phyloP scores from a whole-genome alignment of 192 early-diverging fungal species.

The Gryganskiella cystojenkinii region DNA sequence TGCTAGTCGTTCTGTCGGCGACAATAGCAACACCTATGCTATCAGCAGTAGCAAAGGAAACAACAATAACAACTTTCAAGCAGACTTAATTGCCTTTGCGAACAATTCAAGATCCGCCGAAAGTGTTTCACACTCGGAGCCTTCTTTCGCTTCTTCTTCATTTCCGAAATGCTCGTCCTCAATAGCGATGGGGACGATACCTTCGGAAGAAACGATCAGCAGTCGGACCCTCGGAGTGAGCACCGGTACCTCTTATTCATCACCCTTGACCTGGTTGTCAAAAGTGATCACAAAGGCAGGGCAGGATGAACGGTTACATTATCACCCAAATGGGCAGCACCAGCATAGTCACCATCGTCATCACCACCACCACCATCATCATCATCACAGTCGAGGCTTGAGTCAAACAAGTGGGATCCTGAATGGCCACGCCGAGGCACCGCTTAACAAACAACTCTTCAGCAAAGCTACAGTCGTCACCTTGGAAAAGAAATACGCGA shows the following conservation, averaged over 20 bases:
- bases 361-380: conserved; percentile 14
- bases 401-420: neutral
- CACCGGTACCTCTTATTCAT: conserved; percentile 4
- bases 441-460: conserved; percentile 46
- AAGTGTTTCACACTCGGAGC: too few species aligned
- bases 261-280: conserved; percentile 37
- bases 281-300: conserved; percentile 43
- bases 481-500: conserved; percentile 54
- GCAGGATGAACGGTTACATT: conserved; percentile 42
- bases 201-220: conserved; percentile 1
- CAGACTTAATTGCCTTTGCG: neutral
- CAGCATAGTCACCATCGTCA: conserved; percentile 32
- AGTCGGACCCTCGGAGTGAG: neutral
- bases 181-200: neutral
- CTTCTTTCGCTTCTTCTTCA: too few species aligned
- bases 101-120: too few species aligned
- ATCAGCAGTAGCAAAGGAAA: neutral
- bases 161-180: too few species aligned
- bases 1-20: conserved; percentile 9
- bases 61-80: neutral
- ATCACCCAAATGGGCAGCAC: conserved; percentile 24
- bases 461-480: conserved; percentile 53
- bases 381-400: conserved; percentile 9
- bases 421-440: neutral
- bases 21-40: conserved; percentile 2